These are phyloP conservation scores for Corchorus capsularis DNA, from an alignment of 345 rosid species.

Conservation along the genomic window DNA sequence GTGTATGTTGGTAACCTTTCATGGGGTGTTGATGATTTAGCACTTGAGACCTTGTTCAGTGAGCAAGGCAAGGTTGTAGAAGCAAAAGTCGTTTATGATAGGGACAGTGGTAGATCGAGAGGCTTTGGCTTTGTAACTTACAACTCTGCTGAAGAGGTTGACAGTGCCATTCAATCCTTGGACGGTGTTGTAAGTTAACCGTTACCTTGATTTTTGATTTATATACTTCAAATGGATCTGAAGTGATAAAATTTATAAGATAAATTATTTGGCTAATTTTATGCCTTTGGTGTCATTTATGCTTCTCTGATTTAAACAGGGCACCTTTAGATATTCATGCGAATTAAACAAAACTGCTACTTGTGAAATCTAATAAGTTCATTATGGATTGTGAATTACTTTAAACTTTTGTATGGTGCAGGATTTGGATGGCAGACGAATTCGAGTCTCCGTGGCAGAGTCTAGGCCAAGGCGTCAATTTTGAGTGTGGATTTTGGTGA, in stretches of 20 bases:
- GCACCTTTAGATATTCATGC: background rate
- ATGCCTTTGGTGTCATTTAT: background rate
- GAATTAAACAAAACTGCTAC: background rate
- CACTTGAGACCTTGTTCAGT: slow-evolving; percentile 80
- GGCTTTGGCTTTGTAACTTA: slow-evolving; percentile 95
- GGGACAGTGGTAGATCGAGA: slow-evolving; percentile 94
- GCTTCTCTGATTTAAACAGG: background rate
- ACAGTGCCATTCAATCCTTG: slow-evolving; percentile 67
- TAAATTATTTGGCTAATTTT: background rate
- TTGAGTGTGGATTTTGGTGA: slow-evolving; percentile 40
- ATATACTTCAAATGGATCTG: background rate
- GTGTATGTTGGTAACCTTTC: slow-evolving; percentile 87
- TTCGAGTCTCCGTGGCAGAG: slow-evolving; percentile 88
- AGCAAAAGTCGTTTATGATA: slow-evolving; percentile 89
- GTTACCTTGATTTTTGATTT: background rate
- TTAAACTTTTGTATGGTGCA: slow-evolving; percentile 31
- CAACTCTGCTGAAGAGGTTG: slow-evolving; percentile 75
- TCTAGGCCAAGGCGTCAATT: slow-evolving; percentile 75
- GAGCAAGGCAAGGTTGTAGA: slow-evolving; percentile 88
- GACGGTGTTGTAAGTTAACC: slow-evolving; percentile 74
- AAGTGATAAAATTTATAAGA: background rate
- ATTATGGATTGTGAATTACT: slow-evolving; percentile 1
- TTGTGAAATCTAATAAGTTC: background rate
- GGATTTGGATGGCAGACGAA: slow-evolving; percentile 89
- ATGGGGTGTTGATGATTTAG: slow-evolving; percentile 89